Percentiles rank a stretch among this genome's conserved stretches.
These are phyloP conservation scores for Pleurotus giganteus DNA, from an alignment of 768 basidiomycete genomes.

Conservation along the genomic window DNA sequence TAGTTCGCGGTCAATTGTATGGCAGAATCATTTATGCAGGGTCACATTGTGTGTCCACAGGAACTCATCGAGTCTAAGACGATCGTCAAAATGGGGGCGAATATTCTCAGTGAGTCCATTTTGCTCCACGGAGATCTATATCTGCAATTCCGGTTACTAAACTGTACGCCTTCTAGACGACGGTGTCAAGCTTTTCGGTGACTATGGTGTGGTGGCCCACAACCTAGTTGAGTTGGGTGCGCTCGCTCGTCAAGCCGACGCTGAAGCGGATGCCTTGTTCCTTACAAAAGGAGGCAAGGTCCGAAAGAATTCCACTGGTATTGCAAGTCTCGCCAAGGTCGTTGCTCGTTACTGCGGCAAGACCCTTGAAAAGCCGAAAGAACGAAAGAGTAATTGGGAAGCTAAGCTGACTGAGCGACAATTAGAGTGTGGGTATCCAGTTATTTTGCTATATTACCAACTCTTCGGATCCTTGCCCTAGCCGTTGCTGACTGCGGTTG, in stretches of 20 bases:
- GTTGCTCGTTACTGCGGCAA: constrained; percentile 26
- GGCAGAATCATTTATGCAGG: background rate
- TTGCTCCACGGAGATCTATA: background rate
- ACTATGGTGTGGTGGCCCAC: constrained; percentile 34
- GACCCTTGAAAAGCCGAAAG: constrained; percentile 25
- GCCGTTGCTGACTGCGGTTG: background rate
- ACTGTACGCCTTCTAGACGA: constrained; percentile 23
- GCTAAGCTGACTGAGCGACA: constrained; percentile 19
- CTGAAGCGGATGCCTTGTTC: constrained; percentile 7
- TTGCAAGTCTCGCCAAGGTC: constrained; percentile 6
- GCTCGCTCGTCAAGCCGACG: constrained; percentile 29
- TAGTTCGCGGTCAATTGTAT: background rate
- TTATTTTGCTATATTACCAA: background rate
- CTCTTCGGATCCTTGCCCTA: background rate
- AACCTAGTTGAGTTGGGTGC: constrained; percentile 34
- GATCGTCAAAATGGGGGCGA: constrained; percentile 30
- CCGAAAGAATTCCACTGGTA: background rate
- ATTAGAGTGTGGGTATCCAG: constrained; percentile 25
- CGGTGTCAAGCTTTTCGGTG: constrained; percentile 34
- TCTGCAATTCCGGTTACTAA: background rate
- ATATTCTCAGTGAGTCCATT: constrained; percentile 26
- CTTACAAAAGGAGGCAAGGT: background rate
- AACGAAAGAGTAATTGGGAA: constrained; percentile 35
- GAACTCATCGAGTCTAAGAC: constrained; percentile 27
- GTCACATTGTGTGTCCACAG: constrained; percentile 13